A percentile compares a stretch with the other conserved stretches of the same genome.
These are phyloP conservation scores for Pythium coloratum DNA, from an alignment of 352 stramenopile species.

Conservation along the genomic window DNA sequence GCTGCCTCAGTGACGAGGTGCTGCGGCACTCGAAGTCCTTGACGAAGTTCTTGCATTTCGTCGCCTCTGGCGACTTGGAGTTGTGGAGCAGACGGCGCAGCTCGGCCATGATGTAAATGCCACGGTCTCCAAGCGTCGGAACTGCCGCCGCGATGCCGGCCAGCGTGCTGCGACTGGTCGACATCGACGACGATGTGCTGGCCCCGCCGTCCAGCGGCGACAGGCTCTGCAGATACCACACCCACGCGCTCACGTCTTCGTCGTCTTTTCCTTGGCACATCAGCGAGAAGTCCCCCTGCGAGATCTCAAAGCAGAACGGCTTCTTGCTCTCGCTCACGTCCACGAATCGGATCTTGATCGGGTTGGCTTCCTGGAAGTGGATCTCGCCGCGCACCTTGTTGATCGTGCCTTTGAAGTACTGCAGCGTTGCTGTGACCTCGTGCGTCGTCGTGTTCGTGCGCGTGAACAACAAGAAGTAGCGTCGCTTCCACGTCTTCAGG, in stretches of 20 bases:
- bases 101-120: conserved; percentile 83
- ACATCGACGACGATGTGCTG: conserved; percentile 16
- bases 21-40: conserved; percentile 54
- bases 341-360: conserved; percentile 71
- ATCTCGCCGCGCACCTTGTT: conserved; percentile 78
- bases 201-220: conserved; percentile 36
- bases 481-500: conserved; percentile 83
- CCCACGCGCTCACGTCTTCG: conserved; percentile 85
- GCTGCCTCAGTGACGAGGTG: conserved; percentile 42
- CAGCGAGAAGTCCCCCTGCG: conserved; percentile 66
- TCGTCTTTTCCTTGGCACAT: conserved; percentile 80
- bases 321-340: conserved; percentile 79
- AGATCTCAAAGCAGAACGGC: conserved; percentile 84
- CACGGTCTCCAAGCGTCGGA: conserved; percentile 55
- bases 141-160: conserved; percentile 1
- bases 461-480: conserved; percentile 87
- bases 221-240: conserved; percentile 78
- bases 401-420: conserved; percentile 88
- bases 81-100: conserved; percentile 75
- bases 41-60: conserved; percentile 70
- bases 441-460: conserved; percentile 65
- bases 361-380: conserved; percentile 59
- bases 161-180: conserved; percentile 15
- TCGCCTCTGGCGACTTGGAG: conserved; percentile 69
- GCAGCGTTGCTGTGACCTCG: conserved; percentile 69